Evolutionary conservation across 805 yeast species (phyloP).

Genomic region (Kodamaea kaohsiungensis): DNA sequence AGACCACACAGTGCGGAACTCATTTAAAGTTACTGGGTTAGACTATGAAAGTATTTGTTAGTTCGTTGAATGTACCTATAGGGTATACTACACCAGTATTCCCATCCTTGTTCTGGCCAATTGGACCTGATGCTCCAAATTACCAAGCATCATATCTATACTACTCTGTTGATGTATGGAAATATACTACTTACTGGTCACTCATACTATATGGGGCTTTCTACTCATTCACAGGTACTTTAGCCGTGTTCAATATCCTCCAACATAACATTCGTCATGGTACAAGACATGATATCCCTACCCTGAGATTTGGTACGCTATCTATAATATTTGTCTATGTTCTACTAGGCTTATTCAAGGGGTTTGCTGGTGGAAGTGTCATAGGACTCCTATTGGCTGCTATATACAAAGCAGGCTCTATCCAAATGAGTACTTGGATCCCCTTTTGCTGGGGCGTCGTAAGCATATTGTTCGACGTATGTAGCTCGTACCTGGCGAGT

Average conservation of each 20-base stretch:
- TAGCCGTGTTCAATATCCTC: constrained; percentile 45
- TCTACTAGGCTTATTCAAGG: constrained; percentile 60
- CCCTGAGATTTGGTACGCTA: constrained; percentile 28
- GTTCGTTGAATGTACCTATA: constrained; percentile 64
- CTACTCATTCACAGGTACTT: constrained; percentile 62
- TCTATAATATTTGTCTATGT: constrained; percentile 50
- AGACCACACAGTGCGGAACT: too few species aligned
- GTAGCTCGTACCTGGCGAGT: constrained; percentile 64
- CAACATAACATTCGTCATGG: constrained; percentile 21
- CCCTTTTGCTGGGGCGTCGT: constrained; percentile 82
- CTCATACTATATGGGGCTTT: constrained; percentile 64
- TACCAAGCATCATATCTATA: constrained; percentile 62
- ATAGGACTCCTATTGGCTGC: constrained; percentile 75
- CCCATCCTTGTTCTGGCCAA: constrained; percentile 81
- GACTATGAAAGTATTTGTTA: constrained; percentile 34
- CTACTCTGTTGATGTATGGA: constrained; percentile 73
- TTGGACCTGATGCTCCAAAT: constrained; percentile 35
- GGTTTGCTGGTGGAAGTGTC: constrained; percentile 69
- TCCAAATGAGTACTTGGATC: constrained; percentile 93
- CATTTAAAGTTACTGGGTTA: too few species aligned
- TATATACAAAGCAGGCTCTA: constrained; percentile 74
- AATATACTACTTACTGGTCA: constrained; percentile 80
- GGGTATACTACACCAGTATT: constrained; percentile 80
- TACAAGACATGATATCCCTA: constrained; percentile 1
- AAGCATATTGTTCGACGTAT: constrained; percentile 64